phyloP scores from a whole-genome alignment of 345 rosid genomes.

The Cardamine chenopodiifolia region DNA sequence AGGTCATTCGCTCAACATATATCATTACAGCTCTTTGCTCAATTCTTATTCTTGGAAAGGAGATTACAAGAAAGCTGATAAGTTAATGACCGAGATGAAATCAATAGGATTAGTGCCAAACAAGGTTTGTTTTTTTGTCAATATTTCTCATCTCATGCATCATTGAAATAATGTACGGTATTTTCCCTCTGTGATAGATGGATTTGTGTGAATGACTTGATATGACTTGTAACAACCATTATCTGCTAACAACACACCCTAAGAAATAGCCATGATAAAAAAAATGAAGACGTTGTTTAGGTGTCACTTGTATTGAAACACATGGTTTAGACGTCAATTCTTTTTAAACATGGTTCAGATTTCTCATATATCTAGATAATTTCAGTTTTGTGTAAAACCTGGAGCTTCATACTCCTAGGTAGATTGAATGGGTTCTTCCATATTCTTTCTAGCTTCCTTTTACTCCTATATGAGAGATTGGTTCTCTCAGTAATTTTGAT shows the following conservation, averaged over 20 bases:
- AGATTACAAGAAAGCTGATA: constrained; percentile 76
- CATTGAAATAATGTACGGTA: neutral
- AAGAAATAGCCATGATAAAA: neutral
- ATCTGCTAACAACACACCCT: neutral
- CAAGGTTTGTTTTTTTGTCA: constrained; percentile 61
- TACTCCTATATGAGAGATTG: neutral
- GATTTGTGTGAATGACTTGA: constrained; percentile 1
- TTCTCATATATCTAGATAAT: neutral
- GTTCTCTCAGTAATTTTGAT: constrained; percentile 3
- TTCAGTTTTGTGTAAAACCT: neutral
- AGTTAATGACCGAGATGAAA: constrained; percentile 74
- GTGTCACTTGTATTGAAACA: neutral
- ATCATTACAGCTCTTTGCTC: constrained; percentile 85
- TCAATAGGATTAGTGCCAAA: constrained; percentile 78
- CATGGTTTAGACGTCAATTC: neutral
- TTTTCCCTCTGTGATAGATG: neutral
- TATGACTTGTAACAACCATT: neutral
- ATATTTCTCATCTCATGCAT: constrained; percentile 17
- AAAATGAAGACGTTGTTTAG: neutral
- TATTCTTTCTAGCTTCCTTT: neutral
- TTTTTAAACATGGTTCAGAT: neutral
- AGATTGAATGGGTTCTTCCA: neutral
- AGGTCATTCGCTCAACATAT: constrained; percentile 70
- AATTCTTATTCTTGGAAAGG: constrained; percentile 83
- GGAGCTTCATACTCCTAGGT: constrained; percentile 1